Evolutionary conservation across 2,329 filamentous ascomycete genomes (phyloP).

Genomic region (Aurifilum marmelostoma): DNA sequence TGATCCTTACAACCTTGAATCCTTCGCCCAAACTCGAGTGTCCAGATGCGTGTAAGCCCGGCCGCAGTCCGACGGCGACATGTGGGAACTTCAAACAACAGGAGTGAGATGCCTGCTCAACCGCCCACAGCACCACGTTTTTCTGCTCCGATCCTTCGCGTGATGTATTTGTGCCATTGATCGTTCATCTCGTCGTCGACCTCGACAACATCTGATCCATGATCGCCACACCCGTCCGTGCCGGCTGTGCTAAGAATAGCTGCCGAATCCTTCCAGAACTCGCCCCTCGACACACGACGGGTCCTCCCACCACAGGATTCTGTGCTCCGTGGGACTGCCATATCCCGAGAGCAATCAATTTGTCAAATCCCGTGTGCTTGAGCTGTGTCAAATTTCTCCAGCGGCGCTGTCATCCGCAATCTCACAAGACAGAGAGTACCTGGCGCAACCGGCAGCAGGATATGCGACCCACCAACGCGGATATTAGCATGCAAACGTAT

Average conservation of each 20-base stretch:
- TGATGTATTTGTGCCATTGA: background rate
- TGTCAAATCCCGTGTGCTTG: background rate
- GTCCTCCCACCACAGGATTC: background rate
- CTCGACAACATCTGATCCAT: background rate
- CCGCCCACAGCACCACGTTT: slow-evolving; percentile 12
- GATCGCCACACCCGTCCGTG: slow-evolving; percentile 5
- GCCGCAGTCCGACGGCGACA: slow-evolving; percentile 12
- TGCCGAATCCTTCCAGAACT: slow-evolving; percentile 6
- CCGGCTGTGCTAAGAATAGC: slow-evolving; percentile 3
- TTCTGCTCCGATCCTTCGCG: slow-evolving; percentile 2
- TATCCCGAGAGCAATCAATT: background rate
- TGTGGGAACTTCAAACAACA: slow-evolving; percentile 13
- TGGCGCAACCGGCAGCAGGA: background rate
- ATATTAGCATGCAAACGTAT: background rate
- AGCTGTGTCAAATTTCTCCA: background rate
- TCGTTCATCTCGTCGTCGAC: background rate
- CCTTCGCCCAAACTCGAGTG: slow-evolving; percentile 7
- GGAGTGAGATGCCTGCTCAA: slow-evolving; percentile 2
- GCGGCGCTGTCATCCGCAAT: slow-evolving; percentile 3
- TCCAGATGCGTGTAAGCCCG: slow-evolving; percentile 18
- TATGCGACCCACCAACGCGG: background rate
- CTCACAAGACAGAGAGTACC: background rate
- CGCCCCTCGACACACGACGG: background rate
- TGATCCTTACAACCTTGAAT: slow-evolving; percentile 18
- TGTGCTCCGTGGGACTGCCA: background rate